A percentile compares a stretch with the other conserved stretches of the same genome.
Conservation (phyloP, 179 eudicot genomes). For the Silene noctiflora region DNA sequence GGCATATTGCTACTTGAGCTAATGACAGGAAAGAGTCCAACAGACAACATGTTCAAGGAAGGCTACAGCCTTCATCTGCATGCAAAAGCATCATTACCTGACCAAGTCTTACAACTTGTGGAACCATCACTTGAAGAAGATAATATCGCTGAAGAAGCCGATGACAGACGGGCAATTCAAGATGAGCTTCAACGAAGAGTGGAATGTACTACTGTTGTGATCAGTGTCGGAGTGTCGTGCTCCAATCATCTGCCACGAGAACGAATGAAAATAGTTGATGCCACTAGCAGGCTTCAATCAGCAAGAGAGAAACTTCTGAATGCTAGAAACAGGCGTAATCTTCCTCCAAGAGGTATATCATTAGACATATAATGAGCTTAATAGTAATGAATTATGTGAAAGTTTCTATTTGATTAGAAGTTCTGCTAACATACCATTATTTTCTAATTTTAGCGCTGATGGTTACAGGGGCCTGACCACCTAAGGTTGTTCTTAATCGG, state of each 20-base stretch:
- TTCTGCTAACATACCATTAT: background rate
- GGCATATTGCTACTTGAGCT: constrained; percentile 28
- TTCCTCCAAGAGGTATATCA: too few species aligned
- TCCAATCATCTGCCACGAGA: too few species aligned
- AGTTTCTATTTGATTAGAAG: background rate
- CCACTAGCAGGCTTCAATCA: too few species aligned
- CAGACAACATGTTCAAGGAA: constrained; percentile 19
- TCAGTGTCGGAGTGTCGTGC: too few species aligned
- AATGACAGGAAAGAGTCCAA: constrained; percentile 22
- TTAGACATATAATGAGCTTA: background rate
- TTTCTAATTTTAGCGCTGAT: background rate
- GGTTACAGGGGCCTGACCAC: background rate
- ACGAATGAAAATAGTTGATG: too few species aligned
- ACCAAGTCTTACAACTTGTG: constrained; percentile 3
- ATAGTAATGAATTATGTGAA: background rate
- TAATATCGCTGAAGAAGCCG: background rate
- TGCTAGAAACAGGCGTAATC: too few species aligned
- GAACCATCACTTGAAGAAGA: constrained; percentile 7
- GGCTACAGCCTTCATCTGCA: constrained; percentile 24
- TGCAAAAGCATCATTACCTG: constrained; percentile 21
- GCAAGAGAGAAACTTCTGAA: too few species aligned
- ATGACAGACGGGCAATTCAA: background rate
- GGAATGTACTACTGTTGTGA: too few species aligned
- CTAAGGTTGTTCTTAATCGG: background rate
- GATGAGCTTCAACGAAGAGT: too few species aligned